Percentiles rank a stretch among this genome's conserved stretches.
Conservation (phyloP, 352 stramenopile genomes). For the Phytophthora citrophthora region DNA sequence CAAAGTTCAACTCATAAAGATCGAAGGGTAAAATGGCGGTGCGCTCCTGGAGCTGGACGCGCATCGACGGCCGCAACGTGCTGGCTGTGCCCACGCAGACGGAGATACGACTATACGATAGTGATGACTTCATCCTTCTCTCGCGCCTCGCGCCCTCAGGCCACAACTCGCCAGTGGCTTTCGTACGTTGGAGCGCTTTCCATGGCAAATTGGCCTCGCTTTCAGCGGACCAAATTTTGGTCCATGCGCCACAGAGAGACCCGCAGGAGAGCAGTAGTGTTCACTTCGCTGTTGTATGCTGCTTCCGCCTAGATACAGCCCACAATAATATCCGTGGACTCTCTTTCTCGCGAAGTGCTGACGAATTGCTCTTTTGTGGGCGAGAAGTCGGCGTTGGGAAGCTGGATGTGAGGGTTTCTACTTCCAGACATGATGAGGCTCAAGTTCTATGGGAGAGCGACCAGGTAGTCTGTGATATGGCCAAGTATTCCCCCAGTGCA, state of each 20-base stretch:
- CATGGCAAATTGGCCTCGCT: constrained; percentile 81
- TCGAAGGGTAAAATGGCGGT: constrained; percentile 21
- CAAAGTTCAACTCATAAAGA: constrained; percentile 32
- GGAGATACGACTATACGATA: constrained; percentile 83
- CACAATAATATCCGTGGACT: constrained; percentile 47
- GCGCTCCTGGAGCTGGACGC: constrained; percentile 81
- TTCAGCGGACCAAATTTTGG: constrained; percentile 62
- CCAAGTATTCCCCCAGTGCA: constrained; percentile 79
- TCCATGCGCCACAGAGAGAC: constrained; percentile 69
- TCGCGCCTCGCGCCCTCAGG: constrained; percentile 61
- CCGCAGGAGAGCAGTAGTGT: constrained; percentile 37
- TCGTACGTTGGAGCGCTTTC: constrained; percentile 80
- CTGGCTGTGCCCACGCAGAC: constrained; percentile 70
- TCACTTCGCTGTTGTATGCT: constrained; percentile 54
- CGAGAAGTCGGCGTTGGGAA: constrained; percentile 46
- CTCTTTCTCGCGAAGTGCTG: constrained; percentile 68
- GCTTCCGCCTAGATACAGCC: constrained; percentile 40
- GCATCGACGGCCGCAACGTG: constrained; percentile 84
- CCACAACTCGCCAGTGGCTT: constrained; percentile 59
- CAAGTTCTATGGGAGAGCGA: constrained; percentile 32
- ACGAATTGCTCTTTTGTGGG: constrained; percentile 67
- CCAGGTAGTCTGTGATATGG: constrained; percentile 44
- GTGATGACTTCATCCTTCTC: constrained; percentile 85
- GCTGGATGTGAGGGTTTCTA: constrained; percentile 44
- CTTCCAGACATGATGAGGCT: constrained; percentile 15